Conservation (phyloP, 1,139 yeast species). For the Kodamaea sp. region DNA sequence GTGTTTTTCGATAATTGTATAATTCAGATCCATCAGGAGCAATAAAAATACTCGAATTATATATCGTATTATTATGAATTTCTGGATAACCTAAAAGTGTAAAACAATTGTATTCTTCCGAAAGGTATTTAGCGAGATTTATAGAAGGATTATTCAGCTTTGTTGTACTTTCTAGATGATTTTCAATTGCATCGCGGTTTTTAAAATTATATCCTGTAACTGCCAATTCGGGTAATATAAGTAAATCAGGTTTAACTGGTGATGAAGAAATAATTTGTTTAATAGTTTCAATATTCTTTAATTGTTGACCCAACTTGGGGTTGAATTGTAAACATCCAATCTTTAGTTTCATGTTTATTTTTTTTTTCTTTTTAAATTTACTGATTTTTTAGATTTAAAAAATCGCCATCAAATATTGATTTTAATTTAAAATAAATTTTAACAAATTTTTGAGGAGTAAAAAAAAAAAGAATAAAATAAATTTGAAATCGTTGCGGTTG, state of each 20-base stretch:
- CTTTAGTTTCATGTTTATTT: slow-evolving; percentile 29
- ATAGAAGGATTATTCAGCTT: slow-evolving; percentile 41
- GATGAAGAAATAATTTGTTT: slow-evolving; percentile 25
- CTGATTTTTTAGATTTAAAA: no score
- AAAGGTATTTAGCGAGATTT: slow-evolving; percentile 54
- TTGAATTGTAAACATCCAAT: slow-evolving; percentile 70
- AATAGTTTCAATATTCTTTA: slow-evolving; percentile 52
- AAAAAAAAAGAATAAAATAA: no score
- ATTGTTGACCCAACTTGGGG: slow-evolving; percentile 59
- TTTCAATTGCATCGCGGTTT: slow-evolving; percentile 49
- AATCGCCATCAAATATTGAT: no score
- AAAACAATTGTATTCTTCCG: slow-evolving; percentile 53
- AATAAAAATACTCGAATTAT: slow-evolving; percentile 71
- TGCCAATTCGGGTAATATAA: slow-evolving; percentile 81
- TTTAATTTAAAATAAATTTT: no score
- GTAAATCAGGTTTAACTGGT: slow-evolving; percentile 38
- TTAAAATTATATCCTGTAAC: slow-evolving; percentile 79
- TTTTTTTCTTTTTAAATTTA: no score
- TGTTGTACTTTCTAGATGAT: slow-evolving; percentile 46
- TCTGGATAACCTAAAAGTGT: slow-evolving; percentile 88
- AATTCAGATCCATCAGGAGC: slow-evolving; percentile 55
- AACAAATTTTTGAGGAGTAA: no score
- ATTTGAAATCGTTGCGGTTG: no score
- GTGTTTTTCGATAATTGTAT: slow-evolving; percentile 72
- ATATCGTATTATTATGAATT: slow-evolving; percentile 32